Percentiles rank a stretch among this genome's conserved stretches.
These are phyloP conservation scores for Cladophialophora chaetospira DNA, from an alignment of 2,329 filamentous ascomycete species.

Conservation along the genomic window DNA sequence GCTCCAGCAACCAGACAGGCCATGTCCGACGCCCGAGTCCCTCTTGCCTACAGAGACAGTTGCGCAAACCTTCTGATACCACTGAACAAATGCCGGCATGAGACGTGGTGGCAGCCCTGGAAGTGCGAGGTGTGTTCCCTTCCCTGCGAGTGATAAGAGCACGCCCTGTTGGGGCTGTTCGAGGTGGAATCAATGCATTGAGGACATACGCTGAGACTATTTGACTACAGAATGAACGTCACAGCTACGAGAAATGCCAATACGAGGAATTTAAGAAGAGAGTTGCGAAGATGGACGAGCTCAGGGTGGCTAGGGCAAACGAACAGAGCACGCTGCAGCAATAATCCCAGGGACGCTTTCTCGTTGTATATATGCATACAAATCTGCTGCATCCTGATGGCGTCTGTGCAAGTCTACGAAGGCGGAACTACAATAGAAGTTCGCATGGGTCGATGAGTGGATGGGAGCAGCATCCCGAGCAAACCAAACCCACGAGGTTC, in stretches of 20 bases:
- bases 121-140: constrained; percentile 79
- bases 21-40: constrained; percentile 88
- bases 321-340: neutral
- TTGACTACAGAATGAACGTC: constrained; percentile 77
- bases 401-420: neutral
- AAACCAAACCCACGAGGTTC: no score
- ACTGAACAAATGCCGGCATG: constrained; percentile 88
- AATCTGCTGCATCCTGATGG: neutral
- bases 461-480: no score
- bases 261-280: constrained; percentile 99
- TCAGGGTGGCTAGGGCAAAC: constrained; percentile 71
- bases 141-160: no score
- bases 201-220: constrained; percentile 3
- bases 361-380: neutral
- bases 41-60: constrained; percentile 88
- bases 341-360: neutral
- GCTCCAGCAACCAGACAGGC: constrained; percentile 74
- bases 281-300: constrained; percentile 97
- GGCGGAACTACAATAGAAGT: neutral
- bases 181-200: neutral
- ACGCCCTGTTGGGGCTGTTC: no score
- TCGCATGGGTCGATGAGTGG: no score
- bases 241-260: constrained; percentile 98
- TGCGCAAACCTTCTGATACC: constrained; percentile 95
- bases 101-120: constrained; percentile 94